Base-by-base conservation (phyloP, 257 asterid genomes). In the Marsdenia floribunda region DNA sequence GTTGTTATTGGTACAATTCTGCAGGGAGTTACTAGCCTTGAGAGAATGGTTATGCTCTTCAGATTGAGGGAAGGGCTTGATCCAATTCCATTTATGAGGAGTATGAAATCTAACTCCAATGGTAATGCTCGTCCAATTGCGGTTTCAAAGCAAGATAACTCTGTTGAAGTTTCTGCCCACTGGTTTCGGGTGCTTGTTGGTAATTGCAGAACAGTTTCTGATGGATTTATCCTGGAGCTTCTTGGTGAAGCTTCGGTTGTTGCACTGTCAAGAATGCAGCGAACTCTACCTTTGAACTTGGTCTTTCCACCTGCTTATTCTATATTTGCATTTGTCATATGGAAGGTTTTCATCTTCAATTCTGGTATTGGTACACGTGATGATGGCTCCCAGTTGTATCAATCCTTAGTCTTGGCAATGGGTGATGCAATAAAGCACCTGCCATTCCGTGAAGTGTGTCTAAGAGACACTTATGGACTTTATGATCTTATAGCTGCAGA, bases 171-270 rank as follows among this genome's bases (percentile, higher is more conserved):
- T 72, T 95, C 99, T 9, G 83, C 86, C 72, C 94, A 87, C 90
- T 92, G 98, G 99, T 95, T 92, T 84, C 87, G 99, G 85, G 99
- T 95, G 75, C 94, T 95, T 76, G 96, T 95, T 29, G 98, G 99
- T 60, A 95, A 92, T 80, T 95, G 98, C 86, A 87, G 94, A 82
- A 92, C 96, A 7, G 90, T 91, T 81, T 83, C 83, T 55, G 98
- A 95, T 87, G 99, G 99, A 71, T 85, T 92, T 53, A 75, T 95
- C 79, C 91, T 87, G 78, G 94, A 91, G 57, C 96, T 95, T 58
- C 83, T 95, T 73, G 99, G 99, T 74, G 96, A 95, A 82, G 89
- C 97, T 79, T 88, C 98, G 15, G 75, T 95, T 81, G 86, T 86
- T 42, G 89, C 98, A 80, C 85, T 95, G 50, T 87, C 87, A 37